Conservation (phyloP, 192 early-diverging fungal genomes). For the Coemansia aciculifera region DNA sequence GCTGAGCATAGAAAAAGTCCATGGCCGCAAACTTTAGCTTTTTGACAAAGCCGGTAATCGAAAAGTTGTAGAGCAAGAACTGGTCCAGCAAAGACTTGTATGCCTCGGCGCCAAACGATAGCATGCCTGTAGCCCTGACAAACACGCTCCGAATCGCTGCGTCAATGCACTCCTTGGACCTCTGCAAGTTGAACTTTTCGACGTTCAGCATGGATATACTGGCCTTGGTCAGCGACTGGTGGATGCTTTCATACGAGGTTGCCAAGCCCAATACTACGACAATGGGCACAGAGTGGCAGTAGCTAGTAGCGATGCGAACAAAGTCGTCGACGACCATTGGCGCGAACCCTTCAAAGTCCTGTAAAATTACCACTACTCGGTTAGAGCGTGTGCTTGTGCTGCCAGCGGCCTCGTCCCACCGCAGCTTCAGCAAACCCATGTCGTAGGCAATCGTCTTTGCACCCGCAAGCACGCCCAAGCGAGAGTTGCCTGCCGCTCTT, state of each 20-base stretch:
- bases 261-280: slow-evolving; percentile 83
- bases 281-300: slow-evolving; percentile 71
- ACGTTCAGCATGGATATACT: slow-evolving; percentile 70
- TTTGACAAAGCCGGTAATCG: slow-evolving; percentile 69
- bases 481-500: slow-evolving; percentile 16
- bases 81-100: slow-evolving; percentile 79
- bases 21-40: slow-evolving; percentile 82
- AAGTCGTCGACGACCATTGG: slow-evolving; percentile 71
- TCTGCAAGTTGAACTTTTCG: slow-evolving; percentile 78
- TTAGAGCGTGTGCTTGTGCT: slow-evolving; percentile 25
- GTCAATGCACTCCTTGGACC: slow-evolving; percentile 72
- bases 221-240: slow-evolving; percentile 76
- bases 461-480: slow-evolving; percentile 19
- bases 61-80: slow-evolving; percentile 79
- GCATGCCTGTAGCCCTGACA: slow-evolving; percentile 49
- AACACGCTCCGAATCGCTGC: slow-evolving; percentile 61
- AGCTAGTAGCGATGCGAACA: slow-evolving; percentile 65
- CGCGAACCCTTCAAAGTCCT: slow-evolving; percentile 87
- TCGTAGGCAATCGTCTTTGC: slow-evolving; percentile 61
- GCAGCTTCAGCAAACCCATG: slow-evolving; percentile 65
- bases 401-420: slow-evolving; percentile 54
- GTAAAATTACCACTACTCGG: slow-evolving; percentile 70
- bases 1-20: slow-evolving; percentile 85
- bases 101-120: slow-evolving; percentile 69
- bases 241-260: slow-evolving; percentile 78